phyloP scores from a whole-genome alignment of 208 protist genomes.

The Leishmania turanica region DNA sequence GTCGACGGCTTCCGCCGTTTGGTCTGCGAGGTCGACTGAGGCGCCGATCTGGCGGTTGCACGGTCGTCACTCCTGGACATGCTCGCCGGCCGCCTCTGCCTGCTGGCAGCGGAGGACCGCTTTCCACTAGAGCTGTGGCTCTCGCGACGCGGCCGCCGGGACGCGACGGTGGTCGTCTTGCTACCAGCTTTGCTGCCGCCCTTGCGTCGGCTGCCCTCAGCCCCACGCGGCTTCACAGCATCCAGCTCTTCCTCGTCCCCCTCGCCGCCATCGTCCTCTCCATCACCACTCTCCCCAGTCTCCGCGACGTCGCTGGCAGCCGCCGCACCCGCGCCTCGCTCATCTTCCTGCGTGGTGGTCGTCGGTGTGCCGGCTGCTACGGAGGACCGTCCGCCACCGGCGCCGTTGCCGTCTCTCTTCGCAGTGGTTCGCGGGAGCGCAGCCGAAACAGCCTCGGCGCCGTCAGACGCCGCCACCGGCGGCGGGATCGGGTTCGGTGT shows the following conservation, averaged over 20 bases:
- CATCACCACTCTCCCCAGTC: neutral
- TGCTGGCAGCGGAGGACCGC: conserved; percentile 1
- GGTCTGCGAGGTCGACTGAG: neutral
- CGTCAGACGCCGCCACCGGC: neutral
- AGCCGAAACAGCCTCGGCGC: conserved; percentile 12
- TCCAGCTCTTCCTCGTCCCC: conserved; percentile 26
- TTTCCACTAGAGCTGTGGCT: neutral
- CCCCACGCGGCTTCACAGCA: neutral
- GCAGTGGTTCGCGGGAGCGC: conserved; percentile 25
- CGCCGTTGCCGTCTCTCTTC: conserved; percentile 17
- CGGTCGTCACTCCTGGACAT: neutral
- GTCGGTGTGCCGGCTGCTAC: neutral
- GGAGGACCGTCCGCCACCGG: neutral
- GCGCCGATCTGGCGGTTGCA: neutral
- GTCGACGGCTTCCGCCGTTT: neutral
- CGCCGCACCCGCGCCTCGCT: neutral
- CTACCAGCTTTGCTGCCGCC: conserved; percentile 9
- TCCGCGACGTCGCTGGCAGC: neutral
- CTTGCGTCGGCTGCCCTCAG: conserved; percentile 12
- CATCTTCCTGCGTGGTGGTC: neutral
- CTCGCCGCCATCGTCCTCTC: conserved; percentile 4
- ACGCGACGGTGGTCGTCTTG: conserved; percentile 7
- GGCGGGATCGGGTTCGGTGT: conserved; percentile 24
- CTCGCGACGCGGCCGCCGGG: conserved; percentile 7
- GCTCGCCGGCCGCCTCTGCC: conserved; percentile 6